These are phyloP conservation scores for Neckera pumila DNA, from an alignment of 225 moss, liverwort and hornwort genomes.

Conservation along the genomic window DNA sequence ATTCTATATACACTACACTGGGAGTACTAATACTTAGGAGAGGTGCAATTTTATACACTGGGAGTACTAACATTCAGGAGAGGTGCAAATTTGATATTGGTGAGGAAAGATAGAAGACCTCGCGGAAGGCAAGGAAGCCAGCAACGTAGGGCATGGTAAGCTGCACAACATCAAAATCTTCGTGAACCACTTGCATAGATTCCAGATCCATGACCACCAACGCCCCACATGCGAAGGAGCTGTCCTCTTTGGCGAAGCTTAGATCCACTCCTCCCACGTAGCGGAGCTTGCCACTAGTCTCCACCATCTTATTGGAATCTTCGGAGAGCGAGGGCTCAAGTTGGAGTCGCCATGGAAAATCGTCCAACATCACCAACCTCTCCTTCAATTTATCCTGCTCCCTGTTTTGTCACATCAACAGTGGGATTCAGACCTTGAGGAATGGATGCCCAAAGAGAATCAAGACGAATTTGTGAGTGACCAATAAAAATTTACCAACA, in stretches of 20 bases:
- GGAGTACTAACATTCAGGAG: neutral
- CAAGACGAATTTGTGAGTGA: neutral
- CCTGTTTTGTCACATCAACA: slow-evolving; percentile 14
- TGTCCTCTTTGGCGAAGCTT: slow-evolving; percentile 71
- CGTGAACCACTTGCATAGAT: slow-evolving; percentile 73
- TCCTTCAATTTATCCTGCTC: slow-evolving; percentile 80
- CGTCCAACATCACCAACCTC: slow-evolving; percentile 60
- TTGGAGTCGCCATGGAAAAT: slow-evolving; percentile 59
- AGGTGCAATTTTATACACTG: neutral
- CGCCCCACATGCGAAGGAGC: slow-evolving; percentile 69
- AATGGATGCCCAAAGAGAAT: neutral
- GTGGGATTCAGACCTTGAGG: neutral
- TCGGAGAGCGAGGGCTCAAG: neutral
- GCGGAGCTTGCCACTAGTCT: slow-evolving; percentile 24
- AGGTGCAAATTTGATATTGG: neutral
- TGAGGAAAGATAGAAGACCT: slow-evolving; percentile 30
- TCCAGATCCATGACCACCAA: slow-evolving; percentile 81
- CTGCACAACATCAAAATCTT: slow-evolving; percentile 78
- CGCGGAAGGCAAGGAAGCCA: slow-evolving; percentile 95
- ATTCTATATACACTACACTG: neutral
- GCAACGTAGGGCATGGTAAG: slow-evolving; percentile 89
- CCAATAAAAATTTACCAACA: neutral
- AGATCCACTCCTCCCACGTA: slow-evolving; percentile 89
- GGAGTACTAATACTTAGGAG: neutral
- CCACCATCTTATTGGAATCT: neutral